A percentile compares a stretch with the other conserved stretches of the same genome.
Evolutionary conservation across 2,329 filamentous ascomycete species (phyloP).

Genomic region (Claviceps pusilla): DNA sequence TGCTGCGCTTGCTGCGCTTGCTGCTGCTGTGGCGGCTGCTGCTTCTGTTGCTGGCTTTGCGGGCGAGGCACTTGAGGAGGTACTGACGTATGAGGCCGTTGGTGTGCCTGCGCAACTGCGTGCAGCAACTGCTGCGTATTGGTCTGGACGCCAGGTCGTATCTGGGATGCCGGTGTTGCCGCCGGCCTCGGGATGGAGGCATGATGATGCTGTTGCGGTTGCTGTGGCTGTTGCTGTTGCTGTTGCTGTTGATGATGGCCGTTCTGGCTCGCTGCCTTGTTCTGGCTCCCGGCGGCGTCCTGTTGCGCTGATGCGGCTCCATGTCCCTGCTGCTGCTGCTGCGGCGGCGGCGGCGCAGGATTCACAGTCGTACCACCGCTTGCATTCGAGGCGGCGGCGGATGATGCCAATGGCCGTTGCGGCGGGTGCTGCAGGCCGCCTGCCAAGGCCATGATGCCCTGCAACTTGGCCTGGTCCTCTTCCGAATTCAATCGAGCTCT

Average conservation of each 20-base stretch:
- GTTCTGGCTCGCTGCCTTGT: not conserved
- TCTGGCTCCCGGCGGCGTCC: not conserved
- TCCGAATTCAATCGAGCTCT: conserved; percentile 42
- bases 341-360: not conserved
- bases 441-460: conserved; percentile 43
- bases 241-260: not conserved
- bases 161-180: conserved; percentile 13
- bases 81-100: conserved; percentile 15
- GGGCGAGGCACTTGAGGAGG: conserved; percentile 11
- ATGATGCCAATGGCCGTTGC: conserved; percentile 9
- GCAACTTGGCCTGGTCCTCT: conserved; percentile 44
- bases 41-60: conserved; percentile 9
- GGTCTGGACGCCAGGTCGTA: conserved; percentile 12
- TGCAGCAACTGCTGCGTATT: conserved; percentile 18
- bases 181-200: conserved; percentile 1
- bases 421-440: conserved; percentile 33
- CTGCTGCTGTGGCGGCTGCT: conserved; percentile 6
- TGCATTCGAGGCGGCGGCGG: conserved; percentile 9
- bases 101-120: conserved; percentile 11
- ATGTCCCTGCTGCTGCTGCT: conserved; percentile 2
- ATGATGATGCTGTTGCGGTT: not conserved
- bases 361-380: conserved; percentile 20
- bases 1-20: conserved; percentile 8
- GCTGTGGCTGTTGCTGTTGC: not conserved
- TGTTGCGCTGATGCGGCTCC: conserved; percentile 1